Conservation (phyloP, 371 early-diverging fungal genomes). For the Homolaphlyctis polyrhiza region DNA sequence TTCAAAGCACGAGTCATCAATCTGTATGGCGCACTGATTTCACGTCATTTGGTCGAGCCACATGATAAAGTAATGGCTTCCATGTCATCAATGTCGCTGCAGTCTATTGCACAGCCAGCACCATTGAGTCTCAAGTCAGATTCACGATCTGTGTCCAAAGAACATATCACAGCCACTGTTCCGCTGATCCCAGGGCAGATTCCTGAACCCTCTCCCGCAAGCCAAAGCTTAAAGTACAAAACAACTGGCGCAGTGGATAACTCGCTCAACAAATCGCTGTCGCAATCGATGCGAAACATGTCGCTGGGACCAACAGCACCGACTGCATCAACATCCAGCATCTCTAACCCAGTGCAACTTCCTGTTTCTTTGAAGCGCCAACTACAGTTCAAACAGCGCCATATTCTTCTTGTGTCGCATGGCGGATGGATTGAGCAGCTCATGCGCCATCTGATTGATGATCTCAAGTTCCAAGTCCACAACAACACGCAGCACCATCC, state of each 20-base stretch:
- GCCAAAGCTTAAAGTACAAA: too few species aligned
- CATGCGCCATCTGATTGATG: slow-evolving; percentile 28
- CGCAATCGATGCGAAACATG: background rate
- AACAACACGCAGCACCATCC: slow-evolving; percentile 1
- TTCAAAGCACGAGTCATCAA: slow-evolving; percentile 32
- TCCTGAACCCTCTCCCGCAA: background rate
- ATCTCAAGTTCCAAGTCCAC: slow-evolving; percentile 23
- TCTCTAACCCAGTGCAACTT: background rate
- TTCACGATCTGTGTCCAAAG: too few species aligned
- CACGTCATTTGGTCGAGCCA: slow-evolving; percentile 30
- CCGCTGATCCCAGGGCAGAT: background rate
- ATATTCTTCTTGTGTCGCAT: slow-evolving; percentile 40
- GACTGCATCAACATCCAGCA: too few species aligned
- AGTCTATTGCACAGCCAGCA: too few species aligned
- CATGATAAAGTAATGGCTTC: slow-evolving; percentile 24
- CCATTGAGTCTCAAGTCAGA: too few species aligned
- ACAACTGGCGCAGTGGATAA: too few species aligned
- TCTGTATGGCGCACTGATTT: slow-evolving; percentile 37
- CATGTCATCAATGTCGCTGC: slow-evolving; percentile 5
- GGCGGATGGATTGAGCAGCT: slow-evolving; percentile 36
- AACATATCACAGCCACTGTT: slow-evolving; percentile 5
- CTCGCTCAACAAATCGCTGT: background rate
- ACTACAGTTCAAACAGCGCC: slow-evolving; percentile 11
- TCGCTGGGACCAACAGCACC: too few species aligned
- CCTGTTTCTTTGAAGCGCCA: too few species aligned